Evolutionary conservation across 2,329 filamentous ascomycete species (phyloP).

Genomic region (Thermoascus crustaceus): DNA sequence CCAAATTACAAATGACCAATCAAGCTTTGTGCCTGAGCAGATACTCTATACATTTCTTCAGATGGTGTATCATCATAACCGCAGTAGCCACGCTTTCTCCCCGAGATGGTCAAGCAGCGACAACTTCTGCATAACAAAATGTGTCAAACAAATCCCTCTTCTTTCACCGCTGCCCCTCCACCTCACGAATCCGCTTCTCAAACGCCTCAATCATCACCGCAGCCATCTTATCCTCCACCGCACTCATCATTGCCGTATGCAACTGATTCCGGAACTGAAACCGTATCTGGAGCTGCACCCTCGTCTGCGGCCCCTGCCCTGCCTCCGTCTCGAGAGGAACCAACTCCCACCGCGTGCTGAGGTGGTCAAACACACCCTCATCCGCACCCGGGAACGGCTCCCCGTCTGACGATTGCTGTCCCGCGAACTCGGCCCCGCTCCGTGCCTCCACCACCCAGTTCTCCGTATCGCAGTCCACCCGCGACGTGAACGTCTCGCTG

Average conservation of each 20-base stretch:
- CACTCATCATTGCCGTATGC: constrained; percentile 71
- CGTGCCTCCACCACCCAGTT: constrained; percentile 62
- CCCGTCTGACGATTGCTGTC: too few relatives aligned
- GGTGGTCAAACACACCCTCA: constrained; percentile 38
- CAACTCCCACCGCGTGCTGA: constrained; percentile 38
- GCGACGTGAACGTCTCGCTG: constrained; percentile 73
- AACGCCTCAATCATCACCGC: constrained; percentile 89
- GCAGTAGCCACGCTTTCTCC: neutral
- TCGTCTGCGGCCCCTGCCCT: constrained; percentile 46
- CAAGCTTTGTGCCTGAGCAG: too few relatives aligned
- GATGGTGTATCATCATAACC: neutral
- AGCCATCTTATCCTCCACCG: constrained; percentile 76
- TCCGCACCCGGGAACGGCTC: constrained; percentile 45
- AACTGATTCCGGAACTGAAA: constrained; percentile 86
- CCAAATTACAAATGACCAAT: neutral
- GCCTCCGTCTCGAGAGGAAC: constrained; percentile 23
- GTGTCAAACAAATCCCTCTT: neutral
- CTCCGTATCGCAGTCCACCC: constrained; percentile 67
- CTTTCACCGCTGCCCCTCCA: constrained; percentile 35
- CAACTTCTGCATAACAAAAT: neutral
- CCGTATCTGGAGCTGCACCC: constrained; percentile 66
- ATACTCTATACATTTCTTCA: neutral
- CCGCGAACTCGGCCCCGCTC: constrained; percentile 44
- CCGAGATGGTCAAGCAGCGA: too few relatives aligned
- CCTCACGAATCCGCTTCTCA: constrained; percentile 63